Base-by-base conservation (phyloP, 805 yeast species). In the Candida vartiovaarae region DNA sequence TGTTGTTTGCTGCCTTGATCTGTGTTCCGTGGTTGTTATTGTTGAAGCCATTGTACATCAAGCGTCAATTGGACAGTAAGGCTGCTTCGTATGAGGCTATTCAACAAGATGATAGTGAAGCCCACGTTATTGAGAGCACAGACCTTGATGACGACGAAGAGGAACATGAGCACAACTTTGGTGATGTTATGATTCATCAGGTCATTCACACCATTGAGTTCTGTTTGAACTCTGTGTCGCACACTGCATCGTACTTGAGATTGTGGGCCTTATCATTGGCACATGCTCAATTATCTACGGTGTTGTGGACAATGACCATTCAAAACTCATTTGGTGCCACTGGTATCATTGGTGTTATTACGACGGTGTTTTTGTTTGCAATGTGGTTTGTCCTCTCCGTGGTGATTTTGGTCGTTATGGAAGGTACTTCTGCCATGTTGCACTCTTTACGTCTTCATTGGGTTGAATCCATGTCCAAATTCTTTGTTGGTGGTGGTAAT, bases 381-480 rank as follows among this genome's bases (percentile, higher is more conserved):
- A 80, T 93, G 84, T 93, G 99, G 99, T 88, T 93, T 62, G 76
- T 78, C 4, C 71, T 93, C 50, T 90, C 99, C 0, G 91, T 90
- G 34, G 84, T 86, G 52, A 88, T 93, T 54, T 74, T 93, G 59
- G 98, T 93, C 15, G 71, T 85, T 43, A 93, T 93, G 99, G 99
- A 93, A 67, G 99, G 99, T 47, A 93, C 99, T 0, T 88, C 96
- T 30, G 99, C 99, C 32, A 93, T 93, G 99, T 77, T 93, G 60
- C 99, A 93, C 68, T 84, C 97, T 26, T 76, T 93, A 60, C 87
- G 99, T 74, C 76, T 93, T 59, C 99, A 93, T 65, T 93, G 99
- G 99, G 99, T 93, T 49, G 99, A 93, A 70, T 82, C 96, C 30
- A 93, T 93, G 99, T 88, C 97, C 48, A 93, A 93, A 70, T 95